These are phyloP conservation scores for Anethum foeniculum DNA, from an alignment of 140 eudicot genomes.

Conservation along the genomic window DNA sequence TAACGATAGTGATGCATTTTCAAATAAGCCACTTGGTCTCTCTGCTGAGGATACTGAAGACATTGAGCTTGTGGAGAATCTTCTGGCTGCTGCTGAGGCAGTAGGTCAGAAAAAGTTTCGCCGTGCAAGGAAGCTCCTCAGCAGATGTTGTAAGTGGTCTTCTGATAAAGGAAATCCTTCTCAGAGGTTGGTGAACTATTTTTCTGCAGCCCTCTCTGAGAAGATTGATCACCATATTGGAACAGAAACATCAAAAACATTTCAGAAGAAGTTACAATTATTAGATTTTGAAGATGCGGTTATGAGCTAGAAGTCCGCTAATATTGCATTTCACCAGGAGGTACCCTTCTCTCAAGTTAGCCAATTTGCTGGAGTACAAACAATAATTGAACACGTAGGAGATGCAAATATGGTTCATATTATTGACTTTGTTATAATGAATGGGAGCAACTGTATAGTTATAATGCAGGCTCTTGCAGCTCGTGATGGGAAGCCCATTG, in stretches of 20 bases:
- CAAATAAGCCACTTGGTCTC: neutral
- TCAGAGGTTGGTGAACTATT: conserved; percentile 7
- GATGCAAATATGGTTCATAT: conserved; percentile 10
- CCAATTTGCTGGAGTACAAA: conserved; percentile 12
- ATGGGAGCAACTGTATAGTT: conserved; percentile 12
- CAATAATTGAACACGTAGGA: conserved; percentile 11
- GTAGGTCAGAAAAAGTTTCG: conserved; percentile 2
- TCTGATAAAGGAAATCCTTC: conserved; percentile 8
- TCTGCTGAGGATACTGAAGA: conserved; percentile 5
- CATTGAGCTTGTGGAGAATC: neutral
- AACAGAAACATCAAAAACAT: neutral
- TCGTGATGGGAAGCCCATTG: neutral
- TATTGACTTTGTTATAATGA: conserved; percentile 10
- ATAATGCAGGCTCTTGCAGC: conserved; percentile 15
- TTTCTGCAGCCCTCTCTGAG: conserved; percentile 6
- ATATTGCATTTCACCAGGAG: conserved; percentile 9
- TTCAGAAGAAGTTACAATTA: neutral
- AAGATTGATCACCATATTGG: conserved; percentile 9
- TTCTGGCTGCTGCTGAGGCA: conserved; percentile 8
- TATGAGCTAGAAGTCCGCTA: conserved; percentile 7
- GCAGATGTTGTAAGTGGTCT: neutral
- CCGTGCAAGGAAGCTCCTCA: conserved; percentile 5
- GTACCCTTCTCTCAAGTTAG: too few relatives aligned
- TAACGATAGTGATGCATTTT: neutral
- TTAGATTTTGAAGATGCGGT: too few relatives aligned